These are phyloP conservation scores for Arabidopsis suecica DNA, from an alignment of 345 rosid species.

Conservation along the genomic window DNA sequence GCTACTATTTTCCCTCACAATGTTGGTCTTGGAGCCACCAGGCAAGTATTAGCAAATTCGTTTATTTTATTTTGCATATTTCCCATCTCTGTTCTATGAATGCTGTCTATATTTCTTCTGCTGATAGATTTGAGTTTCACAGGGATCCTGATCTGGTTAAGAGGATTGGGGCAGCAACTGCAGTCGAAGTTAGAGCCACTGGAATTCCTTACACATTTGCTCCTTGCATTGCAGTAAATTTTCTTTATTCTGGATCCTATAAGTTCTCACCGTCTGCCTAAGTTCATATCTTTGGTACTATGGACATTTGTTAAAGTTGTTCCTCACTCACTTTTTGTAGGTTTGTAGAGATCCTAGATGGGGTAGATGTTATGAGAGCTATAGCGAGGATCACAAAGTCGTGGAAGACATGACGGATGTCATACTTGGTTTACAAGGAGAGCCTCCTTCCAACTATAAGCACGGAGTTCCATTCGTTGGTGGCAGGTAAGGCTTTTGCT, in stretches of 20 bases:
- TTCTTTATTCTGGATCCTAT: constrained; percentile 7
- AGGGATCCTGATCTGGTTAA: constrained; percentile 89
- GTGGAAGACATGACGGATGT: constrained; percentile 87
- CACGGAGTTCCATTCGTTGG: constrained; percentile 86
- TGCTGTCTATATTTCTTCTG: constrained; percentile 1
- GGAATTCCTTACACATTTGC: constrained; percentile 94
- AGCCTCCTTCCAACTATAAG: constrained; percentile 59
- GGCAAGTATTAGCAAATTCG: constrained; percentile 50
- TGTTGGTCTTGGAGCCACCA: constrained; percentile 89
- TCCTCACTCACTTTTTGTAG: constrained; percentile 50
- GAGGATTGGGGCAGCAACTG: constrained; percentile 95
- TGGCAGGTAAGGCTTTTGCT: constrained; percentile 69
- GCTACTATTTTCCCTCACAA: constrained; percentile 94
- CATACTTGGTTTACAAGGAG: constrained; percentile 92
- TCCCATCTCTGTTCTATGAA: not conserved
- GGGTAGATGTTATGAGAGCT: constrained; percentile 99
- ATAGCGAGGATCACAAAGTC: constrained; percentile 80
- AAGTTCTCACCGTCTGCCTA: too few species aligned
- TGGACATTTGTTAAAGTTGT: constrained; percentile 11
- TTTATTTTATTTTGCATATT: constrained; percentile 7
- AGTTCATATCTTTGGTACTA: not conserved
- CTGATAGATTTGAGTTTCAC: constrained; percentile 28
- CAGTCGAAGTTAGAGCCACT: constrained; percentile 96
- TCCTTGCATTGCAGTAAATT: constrained; percentile 91
- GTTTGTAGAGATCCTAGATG: constrained; percentile 99